Evolutionary conservation across 768 basidiomycete genomes (phyloP).

Genomic region (Rhodosporidiobolus sp.): DNA sequence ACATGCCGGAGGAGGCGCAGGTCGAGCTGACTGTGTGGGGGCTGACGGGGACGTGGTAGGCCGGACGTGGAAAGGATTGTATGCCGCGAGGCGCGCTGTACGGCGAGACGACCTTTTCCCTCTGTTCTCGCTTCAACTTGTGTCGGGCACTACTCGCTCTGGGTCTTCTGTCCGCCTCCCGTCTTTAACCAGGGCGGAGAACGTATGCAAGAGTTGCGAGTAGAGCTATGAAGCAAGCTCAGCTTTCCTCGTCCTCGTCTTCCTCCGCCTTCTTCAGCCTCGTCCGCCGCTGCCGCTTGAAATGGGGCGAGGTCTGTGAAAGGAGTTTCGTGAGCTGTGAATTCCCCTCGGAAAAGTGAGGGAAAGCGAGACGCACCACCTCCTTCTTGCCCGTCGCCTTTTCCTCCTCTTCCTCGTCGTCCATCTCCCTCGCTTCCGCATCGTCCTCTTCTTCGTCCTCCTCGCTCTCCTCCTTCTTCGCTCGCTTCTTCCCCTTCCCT

Average conservation of each 20-base stretch:
- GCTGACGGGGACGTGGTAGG: background rate
- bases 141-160: too few species aligned
- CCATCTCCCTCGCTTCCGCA: background rate
- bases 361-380: background rate
- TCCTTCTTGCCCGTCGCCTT: background rate
- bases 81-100: too few species aligned
- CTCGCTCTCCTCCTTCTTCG: background rate
- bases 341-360: too few species aligned
- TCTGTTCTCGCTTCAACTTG: too few species aligned
- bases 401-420: background rate
- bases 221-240: background rate
- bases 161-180: too few species aligned
- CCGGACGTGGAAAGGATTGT: background rate
- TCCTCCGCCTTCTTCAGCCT: background rate
- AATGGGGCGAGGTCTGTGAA: constrained; percentile 20
- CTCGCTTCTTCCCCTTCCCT: background rate
- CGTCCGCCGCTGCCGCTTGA: background rate
- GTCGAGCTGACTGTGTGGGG: background rate
- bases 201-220: too few species aligned
- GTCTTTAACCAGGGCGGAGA: too few species aligned
- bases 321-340: rapidly evolving
- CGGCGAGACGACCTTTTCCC: too few species aligned
- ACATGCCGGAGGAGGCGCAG: constrained; percentile 4
- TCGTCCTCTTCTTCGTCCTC: constrained; percentile 1
- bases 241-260: background rate